These are phyloP conservation scores for Neurospora intermedia DNA, from an alignment of 495 filamentous ascomycete species.

Conservation along the genomic window DNA sequence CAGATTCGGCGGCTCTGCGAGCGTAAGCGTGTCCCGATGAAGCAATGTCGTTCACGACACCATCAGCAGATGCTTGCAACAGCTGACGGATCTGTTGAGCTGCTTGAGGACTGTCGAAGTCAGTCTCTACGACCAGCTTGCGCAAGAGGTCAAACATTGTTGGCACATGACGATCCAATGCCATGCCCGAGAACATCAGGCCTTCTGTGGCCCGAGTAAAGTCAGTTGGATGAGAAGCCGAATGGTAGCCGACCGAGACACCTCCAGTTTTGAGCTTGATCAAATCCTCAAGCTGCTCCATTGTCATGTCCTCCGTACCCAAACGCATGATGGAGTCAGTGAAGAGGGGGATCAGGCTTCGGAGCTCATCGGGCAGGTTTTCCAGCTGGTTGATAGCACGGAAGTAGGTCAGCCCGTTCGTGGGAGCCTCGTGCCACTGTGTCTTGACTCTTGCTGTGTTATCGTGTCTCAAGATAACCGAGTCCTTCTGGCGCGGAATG, in stretches of 20 bases:
- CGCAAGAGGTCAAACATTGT: constrained; percentile 83
- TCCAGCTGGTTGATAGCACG: constrained; percentile 72
- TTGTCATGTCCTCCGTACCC: constrained; percentile 73
- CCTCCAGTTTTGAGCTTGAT: constrained; percentile 98
- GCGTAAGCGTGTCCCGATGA: constrained; percentile 80
- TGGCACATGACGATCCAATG: constrained; percentile 77
- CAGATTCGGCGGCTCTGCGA: constrained; percentile 68
- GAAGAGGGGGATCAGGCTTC: constrained; percentile 80
- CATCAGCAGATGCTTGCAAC: constrained; percentile 71
- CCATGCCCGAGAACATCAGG: constrained; percentile 69
- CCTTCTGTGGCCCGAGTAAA: constrained; percentile 66
- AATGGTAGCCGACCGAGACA: constrained; percentile 66
- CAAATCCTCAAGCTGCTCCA: constrained; percentile 90
- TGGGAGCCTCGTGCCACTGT: constrained; percentile 85
- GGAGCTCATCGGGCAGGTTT: constrained; percentile 73
- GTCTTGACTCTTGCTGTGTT: constrained; percentile 56
- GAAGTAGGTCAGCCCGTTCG: constrained; percentile 95
- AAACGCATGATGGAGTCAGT: constrained; percentile 86
- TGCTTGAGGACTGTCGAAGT: constrained; percentile 75
- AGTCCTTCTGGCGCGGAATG: constrained; percentile 70
- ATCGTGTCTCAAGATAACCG: constrained; percentile 56
- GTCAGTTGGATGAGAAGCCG: constrained; percentile 62
- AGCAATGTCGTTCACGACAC: constrained; percentile 84
- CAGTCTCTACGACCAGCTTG: constrained; percentile 70
- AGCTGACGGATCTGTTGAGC: constrained; percentile 75